Conservation (phyloP, 2,329 filamentous ascomycete species). For the Monilinia aucupariae region DNA sequence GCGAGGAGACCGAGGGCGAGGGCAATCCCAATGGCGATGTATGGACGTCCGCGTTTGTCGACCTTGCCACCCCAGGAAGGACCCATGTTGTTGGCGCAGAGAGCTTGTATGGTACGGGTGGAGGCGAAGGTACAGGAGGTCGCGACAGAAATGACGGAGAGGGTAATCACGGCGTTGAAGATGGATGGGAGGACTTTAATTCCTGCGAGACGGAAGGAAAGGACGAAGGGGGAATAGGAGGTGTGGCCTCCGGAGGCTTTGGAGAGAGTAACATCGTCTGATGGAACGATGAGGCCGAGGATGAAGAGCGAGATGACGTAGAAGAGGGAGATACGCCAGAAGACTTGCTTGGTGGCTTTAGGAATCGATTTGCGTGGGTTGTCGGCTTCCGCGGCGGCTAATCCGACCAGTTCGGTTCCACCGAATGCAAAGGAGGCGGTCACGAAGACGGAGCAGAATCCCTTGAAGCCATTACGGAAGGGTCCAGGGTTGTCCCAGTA, state of each 20-base stretch:
- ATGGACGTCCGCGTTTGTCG: constrained; percentile 72
- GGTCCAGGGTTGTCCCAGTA: constrained; percentile 80
- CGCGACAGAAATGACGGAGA: constrained; percentile 83
- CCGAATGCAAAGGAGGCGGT: constrained; percentile 66
- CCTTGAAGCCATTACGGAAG: constrained; percentile 68
- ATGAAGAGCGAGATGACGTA: constrained; percentile 80
- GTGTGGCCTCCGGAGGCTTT: constrained; percentile 59
- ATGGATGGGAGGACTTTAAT: constrained; percentile 77
- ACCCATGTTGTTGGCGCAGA: constrained; percentile 81
- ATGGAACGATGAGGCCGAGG: constrained; percentile 77
- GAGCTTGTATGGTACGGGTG: constrained; percentile 80
- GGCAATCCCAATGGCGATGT: constrained; percentile 47
- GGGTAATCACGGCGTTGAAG: constrained; percentile 90
- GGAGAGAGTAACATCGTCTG: constrained; percentile 57
- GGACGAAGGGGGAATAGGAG: constrained; percentile 79
- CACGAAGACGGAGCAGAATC: constrained; percentile 67
- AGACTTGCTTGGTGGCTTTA: constrained; percentile 85
- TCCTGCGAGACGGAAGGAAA: constrained; percentile 79
- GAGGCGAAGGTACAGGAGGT: constrained; percentile 91
- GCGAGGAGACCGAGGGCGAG: constrained; percentile 54
- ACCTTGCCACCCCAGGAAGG: constrained; percentile 73
- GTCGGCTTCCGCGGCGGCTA: constrained; percentile 70
- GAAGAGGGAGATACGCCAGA: constrained; percentile 84
- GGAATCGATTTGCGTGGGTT: constrained; percentile 77
- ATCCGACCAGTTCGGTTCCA: constrained; percentile 69